Base-by-base conservation (phyloP, 1,284 basidiomycete species). In the Papiliotrema laurentii region DNA sequence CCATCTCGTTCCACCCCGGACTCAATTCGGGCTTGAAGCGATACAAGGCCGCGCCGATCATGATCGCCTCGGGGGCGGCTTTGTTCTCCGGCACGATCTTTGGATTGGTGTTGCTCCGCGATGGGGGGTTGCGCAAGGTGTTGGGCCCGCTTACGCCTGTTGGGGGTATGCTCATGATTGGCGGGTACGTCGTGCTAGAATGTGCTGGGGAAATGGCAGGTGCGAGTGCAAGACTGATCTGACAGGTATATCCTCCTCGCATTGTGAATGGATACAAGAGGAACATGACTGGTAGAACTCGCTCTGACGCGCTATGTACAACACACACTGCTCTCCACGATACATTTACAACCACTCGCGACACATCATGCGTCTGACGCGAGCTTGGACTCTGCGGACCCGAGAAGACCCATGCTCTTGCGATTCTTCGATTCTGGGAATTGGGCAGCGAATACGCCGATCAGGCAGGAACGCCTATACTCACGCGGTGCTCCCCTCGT, bases 131-230 rank as follows among this genome's bases (percentile, higher is more conserved):
- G 30, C n/a, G 40, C 13, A 82, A 74, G 61, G 77, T 81, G 51
- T 63, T 89, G 38, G 87, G 86, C 0, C 86, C 86, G 2, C 69
- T 87, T 39, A 89, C 87, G 13, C 88, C 87, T 0, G 56, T 89
- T 18, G 87, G 87, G 2, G 87, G 84, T 2, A 53, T 80, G 22
- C 57, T 81, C 2, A 85, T 88, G 83, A 87, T 89, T 61, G 81
- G 82, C 45, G 87, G 87, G 86, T 89, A 64, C 77, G 84, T 70
- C 21, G 9, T 33, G 42, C 16, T 11, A 22, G 11, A 30, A n/a
- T 4, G 19, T 13, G 6, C 33, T 45, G 21, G n/a, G n/a, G n/a
- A 19, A 5, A 46, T 5, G 22, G 5, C 27, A 31, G 7, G 30
- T 25, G 24, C 26, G 43, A 25, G 26, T 13, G 37, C 21, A 36